Conservation (phyloP, 192 early-diverging fungal genomes). For the Gaertneriomyces sp. region DNA sequence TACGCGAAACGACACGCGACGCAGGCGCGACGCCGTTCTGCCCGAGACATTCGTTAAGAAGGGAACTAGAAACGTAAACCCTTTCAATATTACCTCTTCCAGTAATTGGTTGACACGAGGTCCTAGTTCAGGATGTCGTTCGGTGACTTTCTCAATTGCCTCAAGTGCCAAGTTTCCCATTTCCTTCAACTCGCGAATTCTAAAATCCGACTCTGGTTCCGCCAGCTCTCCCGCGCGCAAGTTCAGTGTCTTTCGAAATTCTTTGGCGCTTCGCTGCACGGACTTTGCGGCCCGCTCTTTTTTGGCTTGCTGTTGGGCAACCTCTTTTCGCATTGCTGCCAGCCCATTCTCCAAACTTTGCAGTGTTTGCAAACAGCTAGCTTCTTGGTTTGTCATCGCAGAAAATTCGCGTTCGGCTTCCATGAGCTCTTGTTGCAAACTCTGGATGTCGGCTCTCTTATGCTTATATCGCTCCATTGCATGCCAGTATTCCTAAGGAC, state of each 20-base stretch:
- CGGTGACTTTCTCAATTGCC: conserved; percentile 35
- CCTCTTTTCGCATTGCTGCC: conserved; percentile 36
- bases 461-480: conserved; percentile 53
- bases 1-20: conserved; percentile 42
- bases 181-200: conserved; percentile 44
- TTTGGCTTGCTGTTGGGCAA: conserved; percentile 48
- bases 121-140: conserved; percentile 38
- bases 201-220: conserved; percentile 45
- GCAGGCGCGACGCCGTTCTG: conserved; percentile 41
- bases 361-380: conserved; percentile 38
- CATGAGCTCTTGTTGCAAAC: conserved; percentile 42
- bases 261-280: conserved; percentile 30
- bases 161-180: conserved; percentile 42
- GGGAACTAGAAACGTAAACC: conserved; percentile 10
- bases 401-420: conserved; percentile 35
- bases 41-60: not conserved
- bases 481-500: conserved; percentile 46
- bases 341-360: conserved; percentile 43
- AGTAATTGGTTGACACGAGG: conserved; percentile 36
- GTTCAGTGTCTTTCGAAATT: conserved; percentile 13
- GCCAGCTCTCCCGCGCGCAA: not conserved
- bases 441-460: conserved; percentile 50
- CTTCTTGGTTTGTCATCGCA: conserved; percentile 37
- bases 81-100: conserved; percentile 26
- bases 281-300: conserved; percentile 40